Percentiles rank a stretch among this genome's conserved stretches.
Evolutionary conservation across 352 stramenopile species (phyloP).

Genomic region (Pythium utonaiense): DNA sequence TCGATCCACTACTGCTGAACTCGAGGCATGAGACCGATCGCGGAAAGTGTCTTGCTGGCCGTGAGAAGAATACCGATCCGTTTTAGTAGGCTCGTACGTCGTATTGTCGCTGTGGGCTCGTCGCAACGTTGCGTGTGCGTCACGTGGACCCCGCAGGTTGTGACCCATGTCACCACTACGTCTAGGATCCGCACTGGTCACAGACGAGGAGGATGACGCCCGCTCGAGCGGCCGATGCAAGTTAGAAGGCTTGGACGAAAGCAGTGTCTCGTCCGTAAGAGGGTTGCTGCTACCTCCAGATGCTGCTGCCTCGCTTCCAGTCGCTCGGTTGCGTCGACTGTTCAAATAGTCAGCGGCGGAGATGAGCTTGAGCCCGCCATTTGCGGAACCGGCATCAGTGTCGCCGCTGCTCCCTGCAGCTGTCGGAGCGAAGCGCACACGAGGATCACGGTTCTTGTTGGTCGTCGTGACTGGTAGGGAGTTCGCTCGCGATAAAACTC

Average conservation of each 20-base stretch:
- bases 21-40: not conserved
- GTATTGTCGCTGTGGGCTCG: not conserved
- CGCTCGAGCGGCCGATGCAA: constrained; percentile 1
- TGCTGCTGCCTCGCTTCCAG: not conserved
- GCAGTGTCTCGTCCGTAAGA: not conserved
- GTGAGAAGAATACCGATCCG: not conserved
- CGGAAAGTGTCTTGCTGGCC: not conserved
- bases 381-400: not conserved
- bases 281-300: not conserved
- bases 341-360: constrained; percentile 23
- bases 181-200: not conserved
- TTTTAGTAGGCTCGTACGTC: not conserved
- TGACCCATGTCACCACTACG: not conserved
- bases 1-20: not conserved
- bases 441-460: constrained; percentile 18
- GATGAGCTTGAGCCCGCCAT: constrained; percentile 10
- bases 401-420: not conserved
- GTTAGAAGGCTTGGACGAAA: not conserved
- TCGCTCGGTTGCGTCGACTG: constrained; percentile 18
- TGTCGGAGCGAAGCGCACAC: not conserved
- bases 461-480: constrained; percentile 21
- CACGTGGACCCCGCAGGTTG: not conserved
- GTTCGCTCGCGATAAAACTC: not conserved
- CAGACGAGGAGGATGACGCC: constrained; percentile 1
- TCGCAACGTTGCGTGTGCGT: not conserved